Evolutionary conservation across 805 yeast genomes (phyloP).

Genomic region (Priceomyces melissophilus): DNA sequence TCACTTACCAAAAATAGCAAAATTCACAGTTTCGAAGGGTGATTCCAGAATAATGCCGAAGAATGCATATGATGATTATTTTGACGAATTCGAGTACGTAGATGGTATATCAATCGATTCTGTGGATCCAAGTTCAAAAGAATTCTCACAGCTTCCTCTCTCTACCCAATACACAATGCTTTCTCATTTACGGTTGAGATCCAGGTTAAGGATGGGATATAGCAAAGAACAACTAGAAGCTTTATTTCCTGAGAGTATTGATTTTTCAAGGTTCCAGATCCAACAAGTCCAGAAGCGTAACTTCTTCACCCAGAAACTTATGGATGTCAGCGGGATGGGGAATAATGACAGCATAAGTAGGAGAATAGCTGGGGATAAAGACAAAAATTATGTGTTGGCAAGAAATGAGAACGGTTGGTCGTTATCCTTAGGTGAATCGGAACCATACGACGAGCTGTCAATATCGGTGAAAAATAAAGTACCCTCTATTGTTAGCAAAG

Average conservation of each 20-base stretch:
- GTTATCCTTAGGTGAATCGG: conserved; percentile 52
- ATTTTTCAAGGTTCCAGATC: conserved; percentile 89
- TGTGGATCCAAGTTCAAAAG: conserved; percentile 80
- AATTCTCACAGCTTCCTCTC: conserved; percentile 72
- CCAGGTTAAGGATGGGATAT: conserved; percentile 93
- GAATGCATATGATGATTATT: conserved; percentile 62
- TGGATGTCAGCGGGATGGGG: conserved; percentile 81
- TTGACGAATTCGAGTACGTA: conserved; percentile 51
- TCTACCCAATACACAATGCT: conserved; percentile 85
- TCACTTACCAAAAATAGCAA: conserved; percentile 71
- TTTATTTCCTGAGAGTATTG: conserved; percentile 80
- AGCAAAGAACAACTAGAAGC: conserved; percentile 81
- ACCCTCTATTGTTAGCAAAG: conserved; percentile 8
- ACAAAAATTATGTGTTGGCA: conserved; percentile 68
- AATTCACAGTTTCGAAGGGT: conserved; percentile 46
- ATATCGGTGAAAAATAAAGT: conserved; percentile 48
- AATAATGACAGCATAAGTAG: conserved; percentile 46
- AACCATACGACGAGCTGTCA: conserved; percentile 42
- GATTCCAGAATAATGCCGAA: conserved; percentile 77
- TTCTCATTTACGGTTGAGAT: conserved; percentile 75
- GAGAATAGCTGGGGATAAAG: conserved; percentile 81
- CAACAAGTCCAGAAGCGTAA: conserved; percentile 90
- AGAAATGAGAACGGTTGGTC: conserved; percentile 85
- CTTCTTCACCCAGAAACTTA: conserved; percentile 79
- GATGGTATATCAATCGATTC: conserved; percentile 67